phyloP scores from a whole-genome alignment of 768 basidiomycete species.

The Agaricus subrufescens region DNA sequence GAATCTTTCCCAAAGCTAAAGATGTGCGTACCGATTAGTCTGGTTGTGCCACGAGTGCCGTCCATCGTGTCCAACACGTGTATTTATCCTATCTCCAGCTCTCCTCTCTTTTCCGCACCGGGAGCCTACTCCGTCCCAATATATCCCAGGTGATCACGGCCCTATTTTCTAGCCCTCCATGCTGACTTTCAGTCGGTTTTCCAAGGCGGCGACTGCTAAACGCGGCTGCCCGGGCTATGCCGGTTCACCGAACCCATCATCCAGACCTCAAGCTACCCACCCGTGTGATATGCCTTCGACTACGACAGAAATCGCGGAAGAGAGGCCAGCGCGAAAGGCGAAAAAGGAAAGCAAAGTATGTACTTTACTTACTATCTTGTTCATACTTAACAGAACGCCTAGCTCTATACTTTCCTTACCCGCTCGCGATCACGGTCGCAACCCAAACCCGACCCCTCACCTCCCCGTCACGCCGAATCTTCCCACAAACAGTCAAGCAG shows the following conservation, averaged over 20 bases:
- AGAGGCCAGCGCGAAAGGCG: conserved; percentile 34
- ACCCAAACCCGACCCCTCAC: conserved; percentile 27
- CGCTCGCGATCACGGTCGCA: conserved; percentile 61
- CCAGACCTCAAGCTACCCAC: conserved; percentile 14
- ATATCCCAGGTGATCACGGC: conserved; percentile 21
- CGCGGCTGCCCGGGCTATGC: conserved; percentile 28
- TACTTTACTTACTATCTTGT: conserved; percentile 6
- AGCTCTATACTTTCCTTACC: conserved; percentile 62
- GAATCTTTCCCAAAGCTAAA: conserved; percentile 25
- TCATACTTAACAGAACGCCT: conserved; percentile 6
- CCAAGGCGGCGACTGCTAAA: conserved; percentile 12
- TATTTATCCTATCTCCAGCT: conserved; percentile 28
- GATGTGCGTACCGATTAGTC: conserved; percentile 24
- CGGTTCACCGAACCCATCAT: conserved; percentile 21
- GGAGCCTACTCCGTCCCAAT: conserved; percentile 26
- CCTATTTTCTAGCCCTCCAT: conserved; percentile 5
- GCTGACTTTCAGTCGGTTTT: conserved; percentile 13
- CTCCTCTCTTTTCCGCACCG: conserved; percentile 36
- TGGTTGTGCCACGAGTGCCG: conserved; percentile 11
- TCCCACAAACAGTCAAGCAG: conserved; percentile 8
- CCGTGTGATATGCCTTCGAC: conserved; percentile 20
- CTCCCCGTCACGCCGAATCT: conserved; percentile 9
- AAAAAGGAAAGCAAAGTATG: conserved; percentile 45
- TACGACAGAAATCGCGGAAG: conserved; percentile 22
- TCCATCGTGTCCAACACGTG: conserved; percentile 47